Percentiles rank a stretch among this genome's conserved stretches.
These are phyloP conservation scores for Jaminaea rosea DNA, from an alignment of 1,284 basidiomycete species.

Conservation along the genomic window DNA sequence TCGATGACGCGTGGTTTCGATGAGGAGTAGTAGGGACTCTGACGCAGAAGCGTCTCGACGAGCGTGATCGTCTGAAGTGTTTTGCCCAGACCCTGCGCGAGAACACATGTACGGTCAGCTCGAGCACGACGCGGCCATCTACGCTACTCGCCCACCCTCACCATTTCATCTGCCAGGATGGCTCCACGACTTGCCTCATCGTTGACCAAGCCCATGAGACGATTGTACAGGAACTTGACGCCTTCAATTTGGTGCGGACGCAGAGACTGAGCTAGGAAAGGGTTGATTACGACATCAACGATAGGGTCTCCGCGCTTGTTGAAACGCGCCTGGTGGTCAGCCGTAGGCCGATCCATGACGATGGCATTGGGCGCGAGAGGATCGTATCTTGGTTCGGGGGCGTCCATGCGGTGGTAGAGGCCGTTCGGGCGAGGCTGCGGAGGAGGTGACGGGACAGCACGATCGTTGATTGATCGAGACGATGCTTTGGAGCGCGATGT, in stretches of 20 bases:
- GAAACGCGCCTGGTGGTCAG: conserved; percentile 59
- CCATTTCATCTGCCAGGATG: conserved; percentile 99
- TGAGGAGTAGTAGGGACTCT: conserved; percentile 31
- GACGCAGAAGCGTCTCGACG: conserved; percentile 35
- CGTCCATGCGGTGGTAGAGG: background rate
- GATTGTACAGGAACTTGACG: conserved; percentile 95
- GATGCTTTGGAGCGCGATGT: no score
- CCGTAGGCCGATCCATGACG: conserved; percentile 72
- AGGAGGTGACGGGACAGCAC: no score
- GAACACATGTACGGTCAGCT: no score
- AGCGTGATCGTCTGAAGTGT: conserved; percentile 43
- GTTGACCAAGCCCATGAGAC: conserved; percentile 89
- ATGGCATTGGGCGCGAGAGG: conserved; percentile 56
- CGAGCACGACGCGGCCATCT: no score
- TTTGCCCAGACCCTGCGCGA: conserved; percentile 8
- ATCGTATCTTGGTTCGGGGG: conserved; percentile 16
- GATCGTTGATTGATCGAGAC: no score
- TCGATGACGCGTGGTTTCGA: conserved; percentile 27
- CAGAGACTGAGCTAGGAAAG: conserved; percentile 71
- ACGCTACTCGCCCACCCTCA: no score
- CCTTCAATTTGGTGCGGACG: conserved; percentile 97
- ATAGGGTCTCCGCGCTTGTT: conserved; percentile 52
- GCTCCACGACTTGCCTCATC: conserved; percentile 69
- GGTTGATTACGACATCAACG: conserved; percentile 77
- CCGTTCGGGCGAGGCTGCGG: background rate